Base-by-base conservation (phyloP, 2,329 filamentous ascomycete species). In the Xylaria sp. region DNA sequence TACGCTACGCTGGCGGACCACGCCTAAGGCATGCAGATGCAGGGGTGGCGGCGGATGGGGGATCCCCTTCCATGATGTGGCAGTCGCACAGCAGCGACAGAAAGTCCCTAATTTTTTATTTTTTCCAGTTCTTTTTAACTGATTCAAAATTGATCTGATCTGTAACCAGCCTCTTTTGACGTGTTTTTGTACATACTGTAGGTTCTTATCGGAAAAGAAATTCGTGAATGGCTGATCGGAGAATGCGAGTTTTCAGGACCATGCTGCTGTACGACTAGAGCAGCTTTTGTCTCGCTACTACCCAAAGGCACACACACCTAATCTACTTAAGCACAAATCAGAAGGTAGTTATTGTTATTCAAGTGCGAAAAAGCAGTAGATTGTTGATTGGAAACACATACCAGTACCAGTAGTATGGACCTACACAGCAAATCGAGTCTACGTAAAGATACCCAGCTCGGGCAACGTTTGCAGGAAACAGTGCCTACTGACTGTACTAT, bases 1-100 rank as follows among this genome's bases (percentile, higher is more conserved):
- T 23, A 56, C 32, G 12, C 20, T 30, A 30, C 3, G n/a, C 18
- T 58, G 57, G 45, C 39, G 58, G n/a, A 60, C 36, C 50, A 52
- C 32, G 23, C 23, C 39, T n/a, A 56, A 56, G 60, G 23, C 46
- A 53, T 41, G 46, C 59, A 62, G 60, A 50, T 32, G 60, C 65
- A 63, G 65, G 65, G 60, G 55, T 59, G 32, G 39, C 30, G 50
- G 41, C n/a, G n/a, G 34, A 30, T 8, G 39, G 39, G 28, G 50
- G n/a, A n/a, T n/a, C n/a, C n/a, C 7, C 20, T 23, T 58, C 32
- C 45, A 58, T 41, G 61, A 58, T 32, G 62, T 41, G 62, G 45
- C 41, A 39, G 63, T 13, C 28, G n/a, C 32, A 52, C 65, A 67
- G 56, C 32, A 25, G 50, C 66, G 23, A 61, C 55, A 55, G 25